Base-by-base conservation (phyloP, 108 stramenopile genomes). In the Conticribra weissflogii region DNA sequence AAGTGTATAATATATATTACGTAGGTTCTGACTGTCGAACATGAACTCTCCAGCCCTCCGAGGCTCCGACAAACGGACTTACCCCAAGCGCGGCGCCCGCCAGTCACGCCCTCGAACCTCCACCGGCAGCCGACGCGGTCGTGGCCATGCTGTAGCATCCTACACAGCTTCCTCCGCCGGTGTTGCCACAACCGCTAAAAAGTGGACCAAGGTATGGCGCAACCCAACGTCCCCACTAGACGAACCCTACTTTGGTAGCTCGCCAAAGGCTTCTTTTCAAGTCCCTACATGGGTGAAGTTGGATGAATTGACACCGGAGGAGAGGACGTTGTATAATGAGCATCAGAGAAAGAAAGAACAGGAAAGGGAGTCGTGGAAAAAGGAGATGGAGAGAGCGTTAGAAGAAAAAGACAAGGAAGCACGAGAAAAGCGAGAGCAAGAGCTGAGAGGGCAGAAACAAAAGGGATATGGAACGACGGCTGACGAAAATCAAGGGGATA, bases 171-270 rank as follows among this genome's bases (percentile, higher is more conserved):
- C 21, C 45, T 7, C 18, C 29, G 53, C 46, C 47, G 52, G 49
- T n/a, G 22, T 25, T 15, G 54, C 30, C 54, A 3, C 33, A 25
- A 52, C 54, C 18, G 60, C 68, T n/a, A 47, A 48, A 36, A 58
- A 63, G 46, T 77, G 76, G 76, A 51, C 76, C 15, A 53, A 47
- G 19, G 76, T 64, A 14, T 32, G 47, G 27, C 68, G 76, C 23
- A 17, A 55, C 17, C 76, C 76, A 48, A 50, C 27, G 32, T 59
- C 76, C 1, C 76, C 68, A 1, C 33, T 53, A 3, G 76, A 58
- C 27, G 76, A 77, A 32, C 68, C 68, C 19, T 77, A 77, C 17
- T 77, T 77, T 44, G 76, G 76, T 8, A 70, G 68, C 7, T 22
- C 54, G 8, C 62, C 68, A 18, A 77, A 14, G 21, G 76, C 76